phyloP scores from a whole-genome alignment of 768 basidiomycete species.

The Psilocybe tampanensis region DNA sequence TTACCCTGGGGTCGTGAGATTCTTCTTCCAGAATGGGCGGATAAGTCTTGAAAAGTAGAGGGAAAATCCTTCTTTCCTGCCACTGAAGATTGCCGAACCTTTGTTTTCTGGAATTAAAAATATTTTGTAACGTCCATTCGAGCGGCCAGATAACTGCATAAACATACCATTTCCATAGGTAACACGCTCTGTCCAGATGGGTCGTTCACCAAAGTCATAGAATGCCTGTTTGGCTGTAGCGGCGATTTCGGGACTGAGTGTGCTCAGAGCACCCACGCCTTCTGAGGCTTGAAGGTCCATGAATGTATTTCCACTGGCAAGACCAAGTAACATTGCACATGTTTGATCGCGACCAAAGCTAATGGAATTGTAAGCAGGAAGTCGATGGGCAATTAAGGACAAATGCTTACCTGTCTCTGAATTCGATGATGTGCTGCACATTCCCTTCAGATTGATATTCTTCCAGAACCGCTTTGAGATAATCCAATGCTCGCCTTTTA shows the following conservation, averaged over 20 bases:
- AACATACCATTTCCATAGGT: constrained; percentile 74
- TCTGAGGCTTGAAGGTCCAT: constrained; percentile 65
- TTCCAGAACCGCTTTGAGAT: constrained; percentile 80
- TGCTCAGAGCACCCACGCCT: constrained; percentile 46
- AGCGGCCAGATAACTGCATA: too few species aligned
- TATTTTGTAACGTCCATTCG: too few species aligned
- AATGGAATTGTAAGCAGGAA: constrained; percentile 1
- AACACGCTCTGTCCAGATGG: constrained; percentile 77
- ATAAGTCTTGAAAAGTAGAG: constrained; percentile 86
- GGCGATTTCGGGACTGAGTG: constrained; percentile 62
- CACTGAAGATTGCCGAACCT: constrained; percentile 80
- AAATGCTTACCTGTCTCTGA: constrained; percentile 68
- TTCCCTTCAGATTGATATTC: constrained; percentile 77
- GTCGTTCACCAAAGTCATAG: constrained; percentile 84
- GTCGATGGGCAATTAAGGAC: neutral
- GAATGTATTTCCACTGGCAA: constrained; percentile 85
- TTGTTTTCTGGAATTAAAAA: too few species aligned
- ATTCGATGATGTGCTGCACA: constrained; percentile 78
- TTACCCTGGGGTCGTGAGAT: constrained; percentile 64
- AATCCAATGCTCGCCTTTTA: constrained; percentile 85
- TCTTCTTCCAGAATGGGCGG: constrained; percentile 85
- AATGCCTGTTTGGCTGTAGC: constrained; percentile 82
- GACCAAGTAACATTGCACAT: constrained; percentile 87
- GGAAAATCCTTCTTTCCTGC: constrained; percentile 86
- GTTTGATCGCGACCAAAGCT: constrained; percentile 93